Evolutionary conservation across 1,139 yeast species (phyloP), one percentile per base, ranked within the genome.

Genomic region (Yamadazyma dendronema): DNA sequence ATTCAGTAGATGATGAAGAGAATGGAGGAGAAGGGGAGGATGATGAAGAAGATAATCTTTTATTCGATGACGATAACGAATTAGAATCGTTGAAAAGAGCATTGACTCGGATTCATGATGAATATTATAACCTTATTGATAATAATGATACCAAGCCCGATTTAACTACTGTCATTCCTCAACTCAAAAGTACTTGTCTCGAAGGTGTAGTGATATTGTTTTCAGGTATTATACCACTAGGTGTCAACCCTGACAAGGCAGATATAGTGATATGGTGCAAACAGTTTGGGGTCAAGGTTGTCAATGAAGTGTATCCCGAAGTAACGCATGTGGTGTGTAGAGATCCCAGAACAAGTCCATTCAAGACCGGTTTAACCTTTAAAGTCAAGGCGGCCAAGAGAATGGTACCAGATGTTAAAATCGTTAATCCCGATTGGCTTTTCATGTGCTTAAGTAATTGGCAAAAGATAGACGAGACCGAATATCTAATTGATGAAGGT

Each of bases 351-450:
- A 82, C 89, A 2, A 50, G 48, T 16, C 41, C 52, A 3, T 44
- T 47, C 22, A 49, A 48, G 28, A 36, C 52, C 14, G 77, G 76
- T 2, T 66, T 69, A n/a, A 71, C 77, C 2, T 77, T 79, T 51
- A 92, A 92, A 59, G 96, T 92, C 3, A 74, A 92, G 36, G 67
- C 81, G 13, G 90, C 89, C 0, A 78, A 74, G 51, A 65, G 77
- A n/a, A 62, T 79, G 32, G 62, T 81, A 34, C 84, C 84, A 2
- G 70, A 81, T 10, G 84, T 83, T 26, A 82, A 84, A 51, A 76
- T 92, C 23, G 96, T 92, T n/a, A 84, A 81, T 52, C 89, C 95
- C 2, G 94, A 85, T 53, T 92, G 98, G 98, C 62, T 92, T 3
- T 89, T 89, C 63, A 82, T 85, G 17, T 86, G 96, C 56, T 70